Evolutionary conservation across 495 filamentous ascomycete genomes (phyloP), one percentile per base, ranked within the genome.

Genomic region (Lophiotrema nucula): DNA sequence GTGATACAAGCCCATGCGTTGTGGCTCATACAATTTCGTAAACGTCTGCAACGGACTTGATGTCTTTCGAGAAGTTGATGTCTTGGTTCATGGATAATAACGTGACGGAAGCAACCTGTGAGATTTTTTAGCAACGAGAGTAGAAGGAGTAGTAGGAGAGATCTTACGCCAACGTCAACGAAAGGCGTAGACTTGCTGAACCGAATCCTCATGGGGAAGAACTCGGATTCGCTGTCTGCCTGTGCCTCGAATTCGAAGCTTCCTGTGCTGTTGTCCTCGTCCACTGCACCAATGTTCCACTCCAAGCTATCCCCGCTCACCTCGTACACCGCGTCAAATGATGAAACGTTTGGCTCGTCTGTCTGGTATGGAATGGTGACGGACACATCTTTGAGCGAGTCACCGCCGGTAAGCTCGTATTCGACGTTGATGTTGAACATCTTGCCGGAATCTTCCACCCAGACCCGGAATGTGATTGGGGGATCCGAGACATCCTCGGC

Each of bases 141-240:
- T 19, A 10, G 2, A n/a, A n/a, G 16, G 16, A n/a, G 27, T 13
- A 47, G 4, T 13, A 10, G 16, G 45, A 8, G n/a, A 46, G 10
- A 12, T 69, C 85, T 83, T 78, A 92, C 92, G 79, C 95, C 89
- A 53, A 97, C 88, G 66, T 93, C 88, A 27, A 96, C 82, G 69
- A 92, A 91, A 21, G 92, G 92, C 48, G 77, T 83, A 37, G 84
- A 80, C 77, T 95, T 96, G 28, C 87, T 83, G 76, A 97, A 97
- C 24, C 83, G 83, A 26, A 97, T 88, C 43, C 80, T 84, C 92
- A 97, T 97, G 1, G 92, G 92, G 84, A 97, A 97, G 75, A 97
- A 97, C 58, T 95, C 90, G 50, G 85, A 83, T 71, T 96, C 92
- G 51, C 83, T 83, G 44, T 84, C 83, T 25, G 89, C 89, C 65